Percentiles rank a stretch among this genome's conserved stretches.
These are phyloP conservation scores for Lactifluus subvellereus DNA, from an alignment of 768 basidiomycete species.

Conservation along the genomic window DNA sequence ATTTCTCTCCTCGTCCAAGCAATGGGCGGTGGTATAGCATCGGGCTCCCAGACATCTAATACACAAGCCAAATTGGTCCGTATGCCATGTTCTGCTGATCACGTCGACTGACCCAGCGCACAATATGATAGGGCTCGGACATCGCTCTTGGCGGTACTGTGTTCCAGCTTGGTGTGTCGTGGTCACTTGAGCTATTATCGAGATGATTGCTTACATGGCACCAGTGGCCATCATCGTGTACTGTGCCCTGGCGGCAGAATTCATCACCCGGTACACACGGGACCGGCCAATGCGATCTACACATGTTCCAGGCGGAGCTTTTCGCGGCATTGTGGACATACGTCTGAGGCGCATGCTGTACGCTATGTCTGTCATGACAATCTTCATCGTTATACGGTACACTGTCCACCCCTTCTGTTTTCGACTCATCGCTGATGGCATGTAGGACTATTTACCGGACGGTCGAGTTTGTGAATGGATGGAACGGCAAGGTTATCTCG, in stretches of 20 bases:
- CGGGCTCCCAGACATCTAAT: neutral
- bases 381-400: conserved; percentile 20
- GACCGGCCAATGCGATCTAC: conserved; percentile 7
- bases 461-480: conserved; percentile 17
- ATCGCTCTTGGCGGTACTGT: conserved; percentile 21
- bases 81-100: neutral
- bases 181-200: neutral
- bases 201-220: neutral
- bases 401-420: neutral
- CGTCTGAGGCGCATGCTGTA: conserved; percentile 6
- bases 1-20: conserved; percentile 17
- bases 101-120: neutral
- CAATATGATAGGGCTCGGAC: conserved; percentile 2
- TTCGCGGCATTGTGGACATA: neutral
- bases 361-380: conserved; percentile 14
- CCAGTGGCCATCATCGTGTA: conserved; percentile 19
- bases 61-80: conserved; percentile 5
- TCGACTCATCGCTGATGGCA: neutral
- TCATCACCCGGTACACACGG: conserved; percentile 3
- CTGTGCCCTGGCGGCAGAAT: conserved; percentile 11
- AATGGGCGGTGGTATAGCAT: conserved; percentile 16
- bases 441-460: conserved; percentile 19
- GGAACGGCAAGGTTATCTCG: conserved; percentile 11
- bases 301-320: neutral
- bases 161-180: conserved; percentile 18